phyloP scores from a whole-genome alignment of 345 rosid species.

The Linum trigynum region DNA sequence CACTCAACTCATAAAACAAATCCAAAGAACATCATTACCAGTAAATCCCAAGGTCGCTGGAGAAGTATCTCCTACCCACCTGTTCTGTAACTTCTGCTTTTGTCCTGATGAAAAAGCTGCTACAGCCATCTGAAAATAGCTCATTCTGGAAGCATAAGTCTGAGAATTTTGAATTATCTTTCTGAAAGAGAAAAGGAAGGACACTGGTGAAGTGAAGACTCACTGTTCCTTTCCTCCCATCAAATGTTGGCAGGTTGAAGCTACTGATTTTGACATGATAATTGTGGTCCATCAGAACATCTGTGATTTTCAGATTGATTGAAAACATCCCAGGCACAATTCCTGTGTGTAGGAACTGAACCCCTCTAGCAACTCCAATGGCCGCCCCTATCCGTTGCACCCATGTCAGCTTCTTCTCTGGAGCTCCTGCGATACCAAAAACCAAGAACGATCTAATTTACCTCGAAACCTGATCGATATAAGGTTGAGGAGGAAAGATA shows the following conservation, averaged over 20 bases:
- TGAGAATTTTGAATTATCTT: background rate
- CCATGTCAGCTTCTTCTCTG: conserved; percentile 32
- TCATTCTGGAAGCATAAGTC: background rate
- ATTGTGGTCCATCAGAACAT: conserved; percentile 38
- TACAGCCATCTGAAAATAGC: conserved; percentile 22
- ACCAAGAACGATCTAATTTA: background rate
- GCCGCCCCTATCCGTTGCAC: conserved; percentile 38
- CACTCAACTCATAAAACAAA: background rate
- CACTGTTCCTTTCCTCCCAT: conserved; percentile 25
- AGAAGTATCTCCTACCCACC: conserved; percentile 13
- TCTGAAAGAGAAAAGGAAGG: background rate
- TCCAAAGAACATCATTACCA: background rate
- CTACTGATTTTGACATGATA: conserved; percentile 39
- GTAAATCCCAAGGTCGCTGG: background rate
- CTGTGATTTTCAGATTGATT: conserved; percentile 45
- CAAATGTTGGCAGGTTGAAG: conserved; percentile 37
- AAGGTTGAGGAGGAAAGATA: no score
- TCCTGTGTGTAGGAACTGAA: conserved; percentile 56
- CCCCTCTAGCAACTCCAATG: conserved; percentile 39
- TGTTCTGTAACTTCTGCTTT: conserved; percentile 17
- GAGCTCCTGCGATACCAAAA: conserved; percentile 12
- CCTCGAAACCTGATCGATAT: no score
- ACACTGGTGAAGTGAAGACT: background rate
- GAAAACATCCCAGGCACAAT: conserved; percentile 45
- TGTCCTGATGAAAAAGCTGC: conserved; percentile 15